Conservation (phyloP, 1,284 basidiomycete genomes). For the Fomes fomentarius region DNA sequence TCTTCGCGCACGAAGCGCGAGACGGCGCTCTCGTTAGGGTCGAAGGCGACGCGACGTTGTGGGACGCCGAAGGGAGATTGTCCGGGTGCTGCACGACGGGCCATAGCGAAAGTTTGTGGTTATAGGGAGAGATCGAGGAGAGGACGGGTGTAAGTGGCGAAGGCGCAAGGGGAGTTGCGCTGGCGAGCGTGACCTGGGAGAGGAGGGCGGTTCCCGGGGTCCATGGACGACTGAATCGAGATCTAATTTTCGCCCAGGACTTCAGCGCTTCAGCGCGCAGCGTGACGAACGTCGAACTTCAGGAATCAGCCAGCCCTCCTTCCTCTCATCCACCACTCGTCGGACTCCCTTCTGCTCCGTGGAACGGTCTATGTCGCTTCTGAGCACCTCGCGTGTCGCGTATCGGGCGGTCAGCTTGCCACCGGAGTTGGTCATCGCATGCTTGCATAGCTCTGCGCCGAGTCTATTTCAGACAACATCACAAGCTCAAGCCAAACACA, state of each 20-base stretch:
- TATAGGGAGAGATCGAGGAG: background rate
- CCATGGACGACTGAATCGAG: too few species aligned
- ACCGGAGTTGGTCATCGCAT: slow-evolving; percentile 23
- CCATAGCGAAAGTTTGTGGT: slow-evolving; percentile 47
- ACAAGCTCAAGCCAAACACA: background rate
- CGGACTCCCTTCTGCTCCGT: background rate
- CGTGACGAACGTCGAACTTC: too few species aligned
- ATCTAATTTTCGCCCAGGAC: too few species aligned
- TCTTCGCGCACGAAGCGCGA: slow-evolving; percentile 66
- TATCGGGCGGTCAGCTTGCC: slow-evolving; percentile 11
- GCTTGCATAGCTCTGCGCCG: slow-evolving; percentile 25
- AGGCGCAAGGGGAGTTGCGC: too few species aligned
- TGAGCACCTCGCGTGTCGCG: slow-evolving; percentile 12
- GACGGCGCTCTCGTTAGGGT: slow-evolving; percentile 64
- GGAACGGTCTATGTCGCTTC: slow-evolving; percentile 11
- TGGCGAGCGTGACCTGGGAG: too few species aligned
- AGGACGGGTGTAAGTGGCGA: slow-evolving; percentile 2
- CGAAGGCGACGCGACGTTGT: slow-evolving; percentile 39
- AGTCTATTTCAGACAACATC: background rate
- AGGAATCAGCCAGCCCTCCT: too few species aligned
- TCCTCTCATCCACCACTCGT: background rate
- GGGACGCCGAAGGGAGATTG: slow-evolving; percentile 52
- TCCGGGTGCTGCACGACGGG: slow-evolving; percentile 66
- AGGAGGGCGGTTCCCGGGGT: too few species aligned
- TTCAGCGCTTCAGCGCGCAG: too few species aligned